Percentiles rank a stretch among this genome's conserved stretches.
phyloP scores from a whole-genome alignment of 2,329 filamentous ascomycete genomes.

The Cladosporium austrohemisphaericum region DNA sequence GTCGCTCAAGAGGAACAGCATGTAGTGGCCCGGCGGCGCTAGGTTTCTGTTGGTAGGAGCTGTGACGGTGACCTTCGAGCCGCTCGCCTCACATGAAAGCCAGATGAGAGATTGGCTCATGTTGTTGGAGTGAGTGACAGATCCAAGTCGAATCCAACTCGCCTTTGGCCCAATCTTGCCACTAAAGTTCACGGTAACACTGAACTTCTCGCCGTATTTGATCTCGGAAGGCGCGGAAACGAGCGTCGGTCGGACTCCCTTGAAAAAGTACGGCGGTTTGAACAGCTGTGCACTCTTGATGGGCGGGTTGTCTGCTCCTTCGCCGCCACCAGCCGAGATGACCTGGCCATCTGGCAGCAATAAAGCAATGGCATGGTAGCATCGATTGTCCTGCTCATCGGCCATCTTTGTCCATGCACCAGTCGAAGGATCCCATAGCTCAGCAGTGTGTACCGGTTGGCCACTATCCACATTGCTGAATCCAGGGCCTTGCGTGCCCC shows the following conservation, averaged over 20 bases:
- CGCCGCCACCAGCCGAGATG: neutral
- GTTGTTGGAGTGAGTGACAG: conserved; percentile 7
- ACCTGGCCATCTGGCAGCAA: neutral
- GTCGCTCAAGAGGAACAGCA: neutral
- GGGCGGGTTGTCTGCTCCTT: neutral
- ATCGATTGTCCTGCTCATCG: neutral
- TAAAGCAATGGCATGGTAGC: neutral
- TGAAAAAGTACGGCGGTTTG: conserved; percentile 12
- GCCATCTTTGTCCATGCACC: neutral
- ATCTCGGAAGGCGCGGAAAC: neutral
- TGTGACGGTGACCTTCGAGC: neutral
- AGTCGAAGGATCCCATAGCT: neutral
- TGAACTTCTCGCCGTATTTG: conserved; percentile 7
- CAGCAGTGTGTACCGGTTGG: neutral
- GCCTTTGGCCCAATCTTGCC: neutral
- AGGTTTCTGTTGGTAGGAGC: neutral
- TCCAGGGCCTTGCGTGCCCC: neutral
- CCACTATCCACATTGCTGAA: neutral
- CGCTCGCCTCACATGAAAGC: neutral
- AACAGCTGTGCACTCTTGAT: conserved; percentile 10
- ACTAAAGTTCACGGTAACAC: neutral
- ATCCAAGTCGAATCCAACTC: conserved; percentile 8
- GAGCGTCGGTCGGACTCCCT: neutral
- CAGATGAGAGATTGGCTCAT: conserved; percentile 8
- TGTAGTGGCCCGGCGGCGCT: neutral